phyloP scores from a whole-genome alignment of 108 stramenopile genomes.

The Fragilaria crotonensis region DNA sequence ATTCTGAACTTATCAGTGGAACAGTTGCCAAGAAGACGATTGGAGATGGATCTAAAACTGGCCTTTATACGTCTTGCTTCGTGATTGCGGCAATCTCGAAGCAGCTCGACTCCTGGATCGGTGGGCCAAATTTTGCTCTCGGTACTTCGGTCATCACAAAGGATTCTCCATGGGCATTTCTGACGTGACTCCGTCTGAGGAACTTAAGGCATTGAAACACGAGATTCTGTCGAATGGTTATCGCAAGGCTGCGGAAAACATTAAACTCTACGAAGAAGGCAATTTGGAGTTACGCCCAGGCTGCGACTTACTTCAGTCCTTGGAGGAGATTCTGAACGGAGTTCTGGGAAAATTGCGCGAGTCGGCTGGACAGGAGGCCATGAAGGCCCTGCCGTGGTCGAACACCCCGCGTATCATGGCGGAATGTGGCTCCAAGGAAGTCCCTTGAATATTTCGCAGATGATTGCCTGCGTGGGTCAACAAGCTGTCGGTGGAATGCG shows the following conservation, averaged over 20 bases:
- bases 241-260: conserved; percentile 74
- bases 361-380: conserved; percentile 90
- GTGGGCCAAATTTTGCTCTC: conserved; percentile 88
- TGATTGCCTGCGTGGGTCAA: conserved; percentile 99
- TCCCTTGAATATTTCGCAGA: conserved; percentile 97
- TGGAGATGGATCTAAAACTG: conserved; percentile 94
- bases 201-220: conserved; percentile 69
- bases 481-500: conserved; percentile 97
- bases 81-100: conserved; percentile 61
- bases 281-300: conserved; percentile 90
- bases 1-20: conserved; percentile 89
- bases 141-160: conserved; percentile 86
- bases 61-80: conserved; percentile 89
- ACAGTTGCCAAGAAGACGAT: conserved; percentile 95
- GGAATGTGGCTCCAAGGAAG: conserved; percentile 97
- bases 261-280: conserved; percentile 78
- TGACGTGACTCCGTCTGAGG: conserved; percentile 89
- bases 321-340: conserved; percentile 95
- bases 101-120: conserved; percentile 91
- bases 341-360: conserved; percentile 92
- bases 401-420: conserved; percentile 95
- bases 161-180: conserved; percentile 98
- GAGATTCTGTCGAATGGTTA: conserved; percentile 74
- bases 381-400: conserved; percentile 83
- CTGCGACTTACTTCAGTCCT: conserved; percentile 90